These are phyloP conservation scores for Rhizopogon vesiculosus DNA, from an alignment of 768 basidiomycete species.

Conservation along the genomic window DNA sequence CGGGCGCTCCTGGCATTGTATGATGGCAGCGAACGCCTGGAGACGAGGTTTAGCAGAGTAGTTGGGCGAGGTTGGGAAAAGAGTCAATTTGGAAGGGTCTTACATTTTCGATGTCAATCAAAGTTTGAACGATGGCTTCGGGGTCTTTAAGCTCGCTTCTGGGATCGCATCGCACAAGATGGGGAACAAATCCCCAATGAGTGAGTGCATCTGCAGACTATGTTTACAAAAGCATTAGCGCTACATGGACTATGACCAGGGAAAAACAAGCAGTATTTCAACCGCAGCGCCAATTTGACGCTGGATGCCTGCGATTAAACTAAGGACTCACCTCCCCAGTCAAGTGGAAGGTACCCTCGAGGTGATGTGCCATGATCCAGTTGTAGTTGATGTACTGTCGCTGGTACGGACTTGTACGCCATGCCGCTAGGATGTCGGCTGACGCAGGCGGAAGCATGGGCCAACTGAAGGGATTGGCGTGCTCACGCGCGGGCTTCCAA, in stretches of 20 bases:
- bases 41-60: not conserved
- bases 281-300: not conserved
- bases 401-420: slow-evolving; percentile 19
- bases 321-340: not conserved
- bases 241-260: not conserved
- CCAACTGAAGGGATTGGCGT: slow-evolving; percentile 29
- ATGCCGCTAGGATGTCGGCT: slow-evolving; percentile 22
- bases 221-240: not conserved
- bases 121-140: slow-evolving; percentile 12
- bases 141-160: slow-evolving; percentile 21
- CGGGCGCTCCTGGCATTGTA: slow-evolving; percentile 18
- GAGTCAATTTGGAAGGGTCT: not conserved
- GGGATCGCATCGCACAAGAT: slow-evolving; percentile 17
- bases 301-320: not conserved
- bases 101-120: slow-evolving; percentile 24
- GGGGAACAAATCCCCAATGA: slow-evolving; percentile 19
- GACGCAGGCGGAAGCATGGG: slow-evolving; percentile 23
- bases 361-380: slow-evolving; percentile 24
- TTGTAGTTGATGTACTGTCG: slow-evolving; percentile 25
- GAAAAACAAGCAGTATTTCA: not conserved
- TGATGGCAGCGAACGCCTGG: slow-evolving; percentile 21
- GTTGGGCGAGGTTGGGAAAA: not conserved
- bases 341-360: slow-evolving; percentile 8
- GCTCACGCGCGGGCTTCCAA: slow-evolving; percentile 27
- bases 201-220: slow-evolving; percentile 24